Evolutionary conservation across 495 filamentous ascomycete genomes (phyloP), one percentile per base, ranked within the genome.

Genomic region (Penicillium macrosclerotiorum): DNA sequence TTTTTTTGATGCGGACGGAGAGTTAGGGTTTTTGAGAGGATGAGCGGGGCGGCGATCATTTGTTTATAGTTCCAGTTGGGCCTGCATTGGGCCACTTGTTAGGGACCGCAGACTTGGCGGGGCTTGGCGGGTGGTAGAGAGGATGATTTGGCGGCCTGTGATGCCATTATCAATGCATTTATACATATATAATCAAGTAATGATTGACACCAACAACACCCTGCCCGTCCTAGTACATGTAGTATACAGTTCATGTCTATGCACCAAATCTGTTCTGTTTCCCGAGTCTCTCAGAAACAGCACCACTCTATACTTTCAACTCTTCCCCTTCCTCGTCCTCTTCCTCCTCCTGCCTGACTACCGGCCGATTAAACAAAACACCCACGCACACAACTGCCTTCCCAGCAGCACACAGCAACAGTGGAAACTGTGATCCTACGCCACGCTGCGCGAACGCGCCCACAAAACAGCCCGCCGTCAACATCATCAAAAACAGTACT

Each of bases 391-490:
- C 55, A 6, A 51, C 18, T 2, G 37, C 40, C 30, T 63, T 63
- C 8, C 47, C 48, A 34, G 52, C 16, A 8, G 42, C 56, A 46
- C 57, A 60, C 8, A 60, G 27, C 4, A 63, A 7, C n/a, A 63
- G 24, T 4, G 57, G 50, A 35, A 57, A 51, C 4, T 24, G 30
- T 17, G 55, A 57, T 8, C 45, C 37, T 7, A 51, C 36, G 26
- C 47, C 48, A 9, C 49, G 31, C 40, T 48, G 34, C 12, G 46
- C 52, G 45, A 55, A 52, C 8, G 78, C 80, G 2, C 80, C 81
- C 0, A 69, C 64, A 45, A 84, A 74, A 34, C 75, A 71, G 0
- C 81, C 81, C 2, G 71, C 61, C 8, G 71, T 54, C 41, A 85
- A 53, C 33, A 69, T 60, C 0, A 58, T 37, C 38, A 85, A 54